A percentile compares a stretch with the other conserved stretches of the same genome.
Evolutionary conservation across 2,329 filamentous ascomycete species (phyloP).

Genomic region (Diaporthe longicolla): DNA sequence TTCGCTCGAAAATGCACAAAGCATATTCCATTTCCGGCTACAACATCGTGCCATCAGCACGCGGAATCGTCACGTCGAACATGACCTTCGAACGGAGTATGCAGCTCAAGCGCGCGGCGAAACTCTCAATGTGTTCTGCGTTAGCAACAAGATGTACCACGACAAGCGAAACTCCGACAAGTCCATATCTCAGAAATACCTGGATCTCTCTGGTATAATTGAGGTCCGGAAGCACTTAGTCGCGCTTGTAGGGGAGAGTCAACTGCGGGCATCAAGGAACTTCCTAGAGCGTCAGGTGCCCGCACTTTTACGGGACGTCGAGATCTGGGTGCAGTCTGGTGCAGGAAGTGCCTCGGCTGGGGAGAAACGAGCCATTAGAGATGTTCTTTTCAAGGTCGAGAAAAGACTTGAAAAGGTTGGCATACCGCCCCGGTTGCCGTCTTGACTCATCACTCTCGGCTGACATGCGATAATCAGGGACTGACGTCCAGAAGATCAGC

Average conservation of each 20-base stretch:
- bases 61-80: neutral
- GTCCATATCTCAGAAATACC: neutral
- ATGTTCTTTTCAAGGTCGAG: neutral
- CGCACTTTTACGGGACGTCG: neutral
- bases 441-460: too few species aligned
- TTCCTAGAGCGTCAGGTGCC: neutral
- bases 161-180: neutral
- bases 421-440: too few species aligned
- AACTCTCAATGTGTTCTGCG: neutral
- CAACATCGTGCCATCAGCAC: neutral
- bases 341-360: neutral
- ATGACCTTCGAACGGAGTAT: neutral
- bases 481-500: neutral
- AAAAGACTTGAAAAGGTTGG: neutral
- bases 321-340: conserved; percentile 18
- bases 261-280: neutral
- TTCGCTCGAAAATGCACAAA: neutral
- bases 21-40: neutral
- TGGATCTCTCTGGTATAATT: neutral
- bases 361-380: neutral
- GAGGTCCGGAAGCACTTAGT: neutral
- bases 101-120: neutral
- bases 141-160: neutral
- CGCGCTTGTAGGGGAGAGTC: neutral
- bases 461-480: neutral